phyloP scores from a whole-genome alignment of 345 rosid species.

The Limnanthes douglasii region DNA sequence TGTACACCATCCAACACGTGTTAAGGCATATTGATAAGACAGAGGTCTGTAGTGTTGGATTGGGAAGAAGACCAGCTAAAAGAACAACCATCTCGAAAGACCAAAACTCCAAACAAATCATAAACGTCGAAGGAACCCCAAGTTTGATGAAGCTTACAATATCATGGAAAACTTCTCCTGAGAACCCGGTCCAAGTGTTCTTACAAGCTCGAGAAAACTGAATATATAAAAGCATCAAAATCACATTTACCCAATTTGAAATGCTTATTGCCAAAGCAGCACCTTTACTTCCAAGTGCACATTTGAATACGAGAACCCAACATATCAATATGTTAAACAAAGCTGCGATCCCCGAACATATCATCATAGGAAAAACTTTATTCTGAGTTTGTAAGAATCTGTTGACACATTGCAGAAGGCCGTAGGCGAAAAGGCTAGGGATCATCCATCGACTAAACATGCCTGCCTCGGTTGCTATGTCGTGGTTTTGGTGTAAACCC shows the following conservation, averaged over 20 bases:
- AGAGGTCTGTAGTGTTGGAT: no score
- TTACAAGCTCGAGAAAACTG: no score
- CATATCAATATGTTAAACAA: conserved; percentile 29
- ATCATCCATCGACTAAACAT: conserved; percentile 34
- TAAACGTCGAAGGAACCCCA: no score
- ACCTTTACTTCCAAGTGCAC: conserved; percentile 32
- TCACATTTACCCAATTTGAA: conserved; percentile 41
- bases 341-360: conserved; percentile 25
- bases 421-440: conserved; percentile 39
- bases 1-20: no score
- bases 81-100: no score
- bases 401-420: conserved; percentile 36
- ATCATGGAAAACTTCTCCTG: no score
- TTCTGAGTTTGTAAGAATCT: conserved; percentile 51
- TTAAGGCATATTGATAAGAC: no score
- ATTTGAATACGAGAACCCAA: conserved; percentile 35
- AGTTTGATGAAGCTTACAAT: no score
- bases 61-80: no score
- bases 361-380: conserved; percentile 39
- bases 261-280: conserved; percentile 46
- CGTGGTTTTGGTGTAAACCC: conserved; percentile 25
- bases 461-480: conserved; percentile 33
- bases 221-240: no score
- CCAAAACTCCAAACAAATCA: no score
- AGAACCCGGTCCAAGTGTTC: no score